Conservation (phyloP, 2,329 filamentous ascomycete genomes). For the Sporothrix euskadiensis region DNA sequence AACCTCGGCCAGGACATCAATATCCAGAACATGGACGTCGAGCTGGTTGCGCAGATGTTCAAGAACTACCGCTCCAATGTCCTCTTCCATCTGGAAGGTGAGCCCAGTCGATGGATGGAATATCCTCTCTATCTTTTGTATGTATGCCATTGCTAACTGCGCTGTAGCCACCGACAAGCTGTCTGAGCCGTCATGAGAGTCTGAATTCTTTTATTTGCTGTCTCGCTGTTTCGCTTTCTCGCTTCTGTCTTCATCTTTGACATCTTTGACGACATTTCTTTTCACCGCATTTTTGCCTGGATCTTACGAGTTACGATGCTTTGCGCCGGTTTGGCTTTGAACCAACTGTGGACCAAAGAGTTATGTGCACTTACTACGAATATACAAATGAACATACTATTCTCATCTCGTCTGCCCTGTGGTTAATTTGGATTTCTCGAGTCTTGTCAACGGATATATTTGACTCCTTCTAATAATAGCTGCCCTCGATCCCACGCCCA, state of each 20-base stretch:
- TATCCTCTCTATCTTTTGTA: no score
- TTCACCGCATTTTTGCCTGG: neutral
- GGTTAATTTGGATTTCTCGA: no score
- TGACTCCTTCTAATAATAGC: neutral
- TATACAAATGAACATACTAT: neutral
- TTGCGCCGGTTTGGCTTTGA: neutral
- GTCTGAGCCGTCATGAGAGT: slow-evolving; percentile 27
- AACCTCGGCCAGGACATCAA: slow-evolving; percentile 75
- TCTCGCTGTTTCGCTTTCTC: neutral
- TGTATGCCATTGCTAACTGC: neutral
- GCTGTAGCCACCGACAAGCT: slow-evolving; percentile 33
- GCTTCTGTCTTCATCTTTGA: no score
- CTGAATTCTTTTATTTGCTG: neutral
- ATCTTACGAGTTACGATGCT: slow-evolving; percentile 9
- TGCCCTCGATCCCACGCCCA: neutral
- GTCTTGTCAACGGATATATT: no score
- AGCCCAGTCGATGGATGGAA: neutral
- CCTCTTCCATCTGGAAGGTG: slow-evolving; percentile 94
- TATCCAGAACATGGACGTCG: slow-evolving; percentile 97
- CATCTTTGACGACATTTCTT: neutral
- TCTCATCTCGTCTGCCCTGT: neutral
- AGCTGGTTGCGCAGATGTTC: slow-evolving; percentile 98
- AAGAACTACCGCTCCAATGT: slow-evolving; percentile 99
- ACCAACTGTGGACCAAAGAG: neutral
- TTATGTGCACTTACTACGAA: neutral